These are phyloP conservation scores for Plasmodium inui DNA, from an alignment of 169 alveolate species.

Conservation along the genomic window DNA sequence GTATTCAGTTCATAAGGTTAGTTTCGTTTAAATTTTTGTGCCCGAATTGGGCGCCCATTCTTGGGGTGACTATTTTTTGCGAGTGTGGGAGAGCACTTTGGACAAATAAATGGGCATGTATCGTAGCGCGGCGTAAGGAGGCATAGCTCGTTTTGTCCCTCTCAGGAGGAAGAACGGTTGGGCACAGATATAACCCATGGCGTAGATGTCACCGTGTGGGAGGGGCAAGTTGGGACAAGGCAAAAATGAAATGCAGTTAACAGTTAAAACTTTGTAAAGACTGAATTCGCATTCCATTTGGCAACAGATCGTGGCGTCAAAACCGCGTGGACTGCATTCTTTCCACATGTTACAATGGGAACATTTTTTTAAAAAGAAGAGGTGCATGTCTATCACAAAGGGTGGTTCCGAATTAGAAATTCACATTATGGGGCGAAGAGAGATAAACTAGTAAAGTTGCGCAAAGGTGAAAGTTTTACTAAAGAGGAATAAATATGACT, in stretches of 20 bases:
- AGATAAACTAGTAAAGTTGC: neutral
- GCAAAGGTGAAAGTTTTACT: neutral
- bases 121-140: neutral
- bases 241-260: neutral
- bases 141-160: neutral
- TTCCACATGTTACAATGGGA: neutral
- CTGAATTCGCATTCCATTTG: neutral
- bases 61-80: neutral
- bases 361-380: neutral
- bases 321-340: neutral
- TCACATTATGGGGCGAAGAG: neutral
- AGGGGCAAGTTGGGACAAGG: neutral
- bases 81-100: neutral
- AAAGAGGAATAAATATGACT: neutral
- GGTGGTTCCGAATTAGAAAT: neutral
- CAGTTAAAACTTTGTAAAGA: neutral
- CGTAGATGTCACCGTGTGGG: neutral
- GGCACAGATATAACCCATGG: neutral
- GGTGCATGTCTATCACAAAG: neutral
- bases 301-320: neutral
- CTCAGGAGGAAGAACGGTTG: neutral
- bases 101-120: neutral
- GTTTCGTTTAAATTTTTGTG: neutral
- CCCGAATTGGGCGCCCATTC: neutral
- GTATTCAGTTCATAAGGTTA: neutral